Percentiles rank a stretch among this genome's conserved stretches.
Conservation (phyloP, 768 basidiomycete genomes). For the Amanita rimosa region DNA sequence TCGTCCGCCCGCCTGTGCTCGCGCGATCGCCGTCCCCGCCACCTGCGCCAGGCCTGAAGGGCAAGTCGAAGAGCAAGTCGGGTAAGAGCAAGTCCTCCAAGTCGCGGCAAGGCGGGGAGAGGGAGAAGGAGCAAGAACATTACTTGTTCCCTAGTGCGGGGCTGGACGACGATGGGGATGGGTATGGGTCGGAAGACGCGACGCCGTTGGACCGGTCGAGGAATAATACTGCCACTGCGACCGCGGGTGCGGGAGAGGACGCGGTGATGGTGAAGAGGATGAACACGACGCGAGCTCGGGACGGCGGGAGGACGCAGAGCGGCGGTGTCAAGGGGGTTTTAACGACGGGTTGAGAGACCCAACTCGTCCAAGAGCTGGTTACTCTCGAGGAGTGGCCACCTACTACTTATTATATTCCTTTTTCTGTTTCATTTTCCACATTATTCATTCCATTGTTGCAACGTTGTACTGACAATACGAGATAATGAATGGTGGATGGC, state of each 20-base stretch:
- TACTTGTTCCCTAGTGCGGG: constrained; percentile 57
- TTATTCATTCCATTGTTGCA: too few relatives aligned
- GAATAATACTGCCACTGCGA: constrained; percentile 6
- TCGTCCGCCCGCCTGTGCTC: constrained; percentile 24
- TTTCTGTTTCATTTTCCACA: neutral
- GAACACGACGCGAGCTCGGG: constrained; percentile 63
- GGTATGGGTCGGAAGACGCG: neutral
- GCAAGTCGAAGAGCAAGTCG: neutral
- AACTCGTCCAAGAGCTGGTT: neutral
- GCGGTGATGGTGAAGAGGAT: constrained; percentile 31
- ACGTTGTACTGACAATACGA: too few relatives aligned
- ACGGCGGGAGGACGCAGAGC: constrained; percentile 78
- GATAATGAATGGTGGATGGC: too few relatives aligned
- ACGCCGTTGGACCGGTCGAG: constrained; percentile 13
- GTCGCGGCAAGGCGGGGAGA: neutral
- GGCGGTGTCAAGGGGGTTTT: constrained; percentile 74
- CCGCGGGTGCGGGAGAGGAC: constrained; percentile 9
- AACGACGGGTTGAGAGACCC: constrained; percentile 19
- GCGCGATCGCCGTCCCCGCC: constrained; percentile 6
- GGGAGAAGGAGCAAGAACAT: constrained; percentile 23
- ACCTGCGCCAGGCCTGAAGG: neutral
- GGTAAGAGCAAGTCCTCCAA: neutral
- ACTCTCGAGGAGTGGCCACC: neutral
- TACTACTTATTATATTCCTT: neutral
- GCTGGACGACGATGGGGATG: constrained; percentile 16